phyloP scores from a whole-genome alignment of 129 eudicot genomes.

The Artemisia annua region DNA sequence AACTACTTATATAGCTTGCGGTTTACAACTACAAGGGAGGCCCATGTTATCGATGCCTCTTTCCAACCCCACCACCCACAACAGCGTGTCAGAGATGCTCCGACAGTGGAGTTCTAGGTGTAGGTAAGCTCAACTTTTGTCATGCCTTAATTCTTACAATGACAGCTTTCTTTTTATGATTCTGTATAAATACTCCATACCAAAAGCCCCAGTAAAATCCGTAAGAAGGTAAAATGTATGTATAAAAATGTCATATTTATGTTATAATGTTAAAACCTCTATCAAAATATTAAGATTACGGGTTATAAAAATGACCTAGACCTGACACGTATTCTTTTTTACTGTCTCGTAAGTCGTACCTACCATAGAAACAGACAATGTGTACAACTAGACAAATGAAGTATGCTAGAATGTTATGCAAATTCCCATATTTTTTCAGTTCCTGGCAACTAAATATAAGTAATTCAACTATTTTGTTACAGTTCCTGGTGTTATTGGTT shows the following conservation, averaged over 20 bases:
- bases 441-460: background rate
- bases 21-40: slow-evolving; percentile 97
- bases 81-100: slow-evolving; percentile 97
- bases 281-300: too few species aligned
- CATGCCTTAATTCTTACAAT: background rate
- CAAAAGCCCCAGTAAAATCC: too few species aligned
- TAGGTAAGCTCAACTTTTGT: slow-evolving; percentile 49
- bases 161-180: background rate
- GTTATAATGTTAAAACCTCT: too few species aligned
- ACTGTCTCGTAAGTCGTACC: too few species aligned
- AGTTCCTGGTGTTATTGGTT: slow-evolving; percentile 98
- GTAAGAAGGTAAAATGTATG: too few species aligned
- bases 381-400: too few species aligned
- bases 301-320: too few species aligned
- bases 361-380: too few species aligned
- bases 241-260: too few species aligned
- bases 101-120: slow-evolving; percentile 98
- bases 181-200: too few species aligned
- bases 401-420: too few species aligned
- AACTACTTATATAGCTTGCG: slow-evolving; percentile 57
- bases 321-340: too few species aligned
- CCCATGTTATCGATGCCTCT: slow-evolving; percentile 95
- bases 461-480: slow-evolving; percentile 2
- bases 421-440: background rate
- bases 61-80: slow-evolving; percentile 93